phyloP scores from a whole-genome alignment of 2,329 filamentous ascomycete genomes.

The Alternaria incomplexa region DNA sequence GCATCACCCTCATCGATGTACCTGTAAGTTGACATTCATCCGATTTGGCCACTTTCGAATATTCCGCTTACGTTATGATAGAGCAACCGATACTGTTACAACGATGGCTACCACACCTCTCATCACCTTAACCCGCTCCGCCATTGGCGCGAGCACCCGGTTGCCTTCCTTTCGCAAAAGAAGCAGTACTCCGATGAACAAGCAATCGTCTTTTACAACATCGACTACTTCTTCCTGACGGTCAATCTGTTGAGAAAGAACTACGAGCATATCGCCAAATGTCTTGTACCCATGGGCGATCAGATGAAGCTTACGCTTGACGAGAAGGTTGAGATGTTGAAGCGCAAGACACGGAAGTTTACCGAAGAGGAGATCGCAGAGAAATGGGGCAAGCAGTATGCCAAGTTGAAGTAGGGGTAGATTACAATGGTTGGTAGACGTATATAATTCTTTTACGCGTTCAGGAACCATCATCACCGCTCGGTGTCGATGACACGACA shows the following conservation, averaged over 20 bases:
- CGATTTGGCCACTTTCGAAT: rapidly evolving
- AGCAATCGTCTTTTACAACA: slow-evolving; percentile 79
- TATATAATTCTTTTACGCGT: background rate
- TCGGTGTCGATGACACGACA: background rate
- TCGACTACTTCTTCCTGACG: slow-evolving; percentile 81
- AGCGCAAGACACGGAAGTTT: slow-evolving; percentile 69
- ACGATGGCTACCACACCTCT: slow-evolving; percentile 82
- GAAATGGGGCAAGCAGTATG: slow-evolving; percentile 59
- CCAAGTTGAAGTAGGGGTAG: slow-evolving; percentile 37
- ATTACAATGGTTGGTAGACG: background rate
- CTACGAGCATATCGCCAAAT: slow-evolving; percentile 71
- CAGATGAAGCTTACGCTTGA: slow-evolving; percentile 71
- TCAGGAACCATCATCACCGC: background rate
- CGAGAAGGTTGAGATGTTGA: slow-evolving; percentile 68
- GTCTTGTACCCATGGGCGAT: slow-evolving; percentile 75
- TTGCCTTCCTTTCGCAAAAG: slow-evolving; percentile 74
- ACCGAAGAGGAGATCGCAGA: slow-evolving; percentile 66
- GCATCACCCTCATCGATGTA: slow-evolving; percentile 80
- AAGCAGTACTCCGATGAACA: slow-evolving; percentile 68
- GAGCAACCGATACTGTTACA: slow-evolving; percentile 84
- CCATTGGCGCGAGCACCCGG: slow-evolving; percentile 82
- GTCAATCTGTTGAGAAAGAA: slow-evolving; percentile 72
- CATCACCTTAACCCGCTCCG: slow-evolving; percentile 79
- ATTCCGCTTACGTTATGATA: slow-evolving; percentile 42
- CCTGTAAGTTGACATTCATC: slow-evolving; percentile 60